A percentile compares a stretch with the other conserved stretches of the same genome.
These are phyloP conservation scores for Mycena latifolia DNA, from an alignment of 768 basidiomycete genomes.

Conservation along the genomic window DNA sequence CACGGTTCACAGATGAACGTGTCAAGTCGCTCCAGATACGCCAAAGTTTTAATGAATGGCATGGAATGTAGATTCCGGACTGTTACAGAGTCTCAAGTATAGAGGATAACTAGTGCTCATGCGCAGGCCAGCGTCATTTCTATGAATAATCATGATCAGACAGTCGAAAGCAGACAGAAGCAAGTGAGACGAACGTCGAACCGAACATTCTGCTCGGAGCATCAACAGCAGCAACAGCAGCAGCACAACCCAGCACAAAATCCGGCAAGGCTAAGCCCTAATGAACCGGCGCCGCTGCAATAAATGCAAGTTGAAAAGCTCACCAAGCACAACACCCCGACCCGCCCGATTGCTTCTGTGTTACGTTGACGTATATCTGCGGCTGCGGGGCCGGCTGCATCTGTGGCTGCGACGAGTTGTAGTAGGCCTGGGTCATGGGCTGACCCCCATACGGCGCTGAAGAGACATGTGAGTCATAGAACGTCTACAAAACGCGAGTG, in stretches of 20 bases:
- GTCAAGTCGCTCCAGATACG: too few relatives aligned
- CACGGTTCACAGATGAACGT: too few relatives aligned
- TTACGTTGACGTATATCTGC: conserved; percentile 10
- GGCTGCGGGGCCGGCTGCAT: conserved; percentile 15
- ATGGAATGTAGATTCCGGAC: too few relatives aligned
- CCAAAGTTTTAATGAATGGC: too few relatives aligned
- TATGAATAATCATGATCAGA: too few relatives aligned
- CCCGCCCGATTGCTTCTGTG: conserved; percentile 11
- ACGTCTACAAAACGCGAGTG: background rate
- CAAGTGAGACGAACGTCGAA: background rate
- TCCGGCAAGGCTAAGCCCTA: conserved; percentile 13
- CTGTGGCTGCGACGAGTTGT: conserved; percentile 15
- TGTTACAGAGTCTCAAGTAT: too few relatives aligned
- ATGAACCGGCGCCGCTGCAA: too few relatives aligned
- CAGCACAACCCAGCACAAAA: conserved; percentile 13
- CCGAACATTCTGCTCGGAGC: too few relatives aligned
- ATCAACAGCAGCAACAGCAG: conserved; percentile 20
- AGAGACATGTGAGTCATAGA: background rate
- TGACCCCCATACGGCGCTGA: conserved; percentile 5
- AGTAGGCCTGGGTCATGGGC: conserved; percentile 4
- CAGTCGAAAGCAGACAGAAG: too few relatives aligned
- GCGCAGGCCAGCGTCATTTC: too few relatives aligned
- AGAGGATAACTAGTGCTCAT: too few relatives aligned
- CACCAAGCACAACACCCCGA: conserved; percentile 17
- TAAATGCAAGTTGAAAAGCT: background rate